A percentile compares a stretch with the other conserved stretches of the same genome.
phyloP scores from a whole-genome alignment of 768 basidiomycete species.

The Russula virescens region DNA sequence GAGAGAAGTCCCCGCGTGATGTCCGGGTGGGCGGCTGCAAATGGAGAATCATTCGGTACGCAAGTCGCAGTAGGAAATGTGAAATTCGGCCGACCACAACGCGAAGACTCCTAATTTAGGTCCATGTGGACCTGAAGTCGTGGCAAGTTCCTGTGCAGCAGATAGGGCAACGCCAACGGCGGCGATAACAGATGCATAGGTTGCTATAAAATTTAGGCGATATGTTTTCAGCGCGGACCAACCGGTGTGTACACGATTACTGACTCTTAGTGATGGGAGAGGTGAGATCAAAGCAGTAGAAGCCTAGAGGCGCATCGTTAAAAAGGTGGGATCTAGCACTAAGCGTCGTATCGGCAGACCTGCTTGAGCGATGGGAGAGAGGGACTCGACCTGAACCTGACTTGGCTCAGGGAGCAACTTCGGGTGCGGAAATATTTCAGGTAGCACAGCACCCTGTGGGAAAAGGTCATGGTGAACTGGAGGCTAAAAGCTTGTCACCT shows the following conservation, averaged over 20 bases:
- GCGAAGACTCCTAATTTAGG: slow-evolving; percentile 25
- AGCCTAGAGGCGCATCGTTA: slow-evolving; percentile 21
- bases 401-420: slow-evolving; percentile 20
- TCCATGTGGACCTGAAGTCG: not conserved
- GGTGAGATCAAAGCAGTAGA: slow-evolving; percentile 32
- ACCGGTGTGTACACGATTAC: not conserved
- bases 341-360: slow-evolving; percentile 19
- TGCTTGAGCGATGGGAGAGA: slow-evolving; percentile 27
- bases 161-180: slow-evolving; percentile 28
- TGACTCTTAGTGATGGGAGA: slow-evolving; percentile 31
- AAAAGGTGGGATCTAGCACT: not conserved
- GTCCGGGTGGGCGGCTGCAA: slow-evolving; percentile 31
- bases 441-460: slow-evolving; percentile 27
- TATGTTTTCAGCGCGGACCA: not conserved
- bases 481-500: not conserved
- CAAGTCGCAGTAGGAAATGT: not conserved
- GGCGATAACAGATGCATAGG: slow-evolving; percentile 28
- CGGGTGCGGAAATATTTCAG: slow-evolving; percentile 31
- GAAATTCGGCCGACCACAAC: slow-evolving; percentile 23
- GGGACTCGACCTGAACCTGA: not conserved
- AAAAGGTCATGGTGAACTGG: not conserved
- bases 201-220: slow-evolving; percentile 24
- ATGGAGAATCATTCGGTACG: not conserved
- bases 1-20: slow-evolving; percentile 30
- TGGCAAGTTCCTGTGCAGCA: slow-evolving; percentile 24